phyloP scores from a whole-genome alignment of 805 yeast genomes.

The Spathaspora passalidarum region DNA sequence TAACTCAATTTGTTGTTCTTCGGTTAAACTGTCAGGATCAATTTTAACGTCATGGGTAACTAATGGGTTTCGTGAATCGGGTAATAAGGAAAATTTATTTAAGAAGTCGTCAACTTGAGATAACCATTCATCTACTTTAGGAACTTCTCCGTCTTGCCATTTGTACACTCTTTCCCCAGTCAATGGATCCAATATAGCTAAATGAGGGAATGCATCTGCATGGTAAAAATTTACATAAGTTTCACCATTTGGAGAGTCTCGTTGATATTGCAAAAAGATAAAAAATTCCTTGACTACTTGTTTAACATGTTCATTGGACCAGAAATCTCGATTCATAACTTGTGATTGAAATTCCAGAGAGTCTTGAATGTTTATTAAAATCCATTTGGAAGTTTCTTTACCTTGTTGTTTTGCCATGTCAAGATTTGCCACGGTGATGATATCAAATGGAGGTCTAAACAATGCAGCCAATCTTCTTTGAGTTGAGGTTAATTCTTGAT shows the following conservation, averaged over 20 bases:
- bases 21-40: slow-evolving; percentile 66
- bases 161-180: slow-evolving; percentile 85
- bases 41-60: slow-evolving; percentile 57
- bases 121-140: slow-evolving; percentile 57
- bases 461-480: slow-evolving; percentile 74
- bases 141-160: slow-evolving; percentile 68
- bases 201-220: slow-evolving; percentile 73
- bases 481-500: slow-evolving; percentile 41
- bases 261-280: slow-evolving; percentile 80
- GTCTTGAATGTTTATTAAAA: slow-evolving; percentile 86
- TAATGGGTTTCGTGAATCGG: slow-evolving; percentile 61
- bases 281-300: slow-evolving; percentile 63
- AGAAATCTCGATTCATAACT: slow-evolving; percentile 85
- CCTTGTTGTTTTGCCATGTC: slow-evolving; percentile 74
- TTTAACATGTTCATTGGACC: slow-evolving; percentile 73
- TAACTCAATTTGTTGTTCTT: slow-evolving; percentile 78
- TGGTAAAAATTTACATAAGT: slow-evolving; percentile 73
- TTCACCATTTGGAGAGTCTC: slow-evolving; percentile 71
- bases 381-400: slow-evolving; percentile 66
- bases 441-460: slow-evolving; percentile 92
- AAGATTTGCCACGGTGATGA: slow-evolving; percentile 66
- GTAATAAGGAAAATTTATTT: slow-evolving; percentile 58
- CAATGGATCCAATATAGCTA: slow-evolving; percentile 89
- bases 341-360: slow-evolving; percentile 83
- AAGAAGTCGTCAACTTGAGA: slow-evolving; percentile 71